phyloP scores from a whole-genome alignment of 306 rosid species.

The Inga oerstediana region DNA sequence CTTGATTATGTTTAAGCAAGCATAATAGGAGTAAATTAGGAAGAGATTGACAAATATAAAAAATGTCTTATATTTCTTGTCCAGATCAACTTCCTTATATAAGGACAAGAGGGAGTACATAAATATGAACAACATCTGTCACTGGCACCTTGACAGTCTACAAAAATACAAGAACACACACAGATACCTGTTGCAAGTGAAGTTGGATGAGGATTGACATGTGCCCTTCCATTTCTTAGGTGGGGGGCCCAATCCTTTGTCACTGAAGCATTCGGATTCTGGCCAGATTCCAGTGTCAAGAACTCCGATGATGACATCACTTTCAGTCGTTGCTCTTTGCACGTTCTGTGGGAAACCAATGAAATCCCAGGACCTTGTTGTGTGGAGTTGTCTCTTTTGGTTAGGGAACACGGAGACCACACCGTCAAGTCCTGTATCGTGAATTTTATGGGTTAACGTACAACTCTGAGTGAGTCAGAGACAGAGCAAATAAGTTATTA shows the following conservation, averaged over 20 bases:
- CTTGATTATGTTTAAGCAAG: too few relatives aligned
- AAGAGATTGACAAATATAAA: too few relatives aligned
- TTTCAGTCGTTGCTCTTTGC: slow-evolving; percentile 31
- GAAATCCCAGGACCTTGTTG: slow-evolving; percentile 70
- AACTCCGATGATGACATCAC: slow-evolving; percentile 50
- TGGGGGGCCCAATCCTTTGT: slow-evolving; percentile 47
- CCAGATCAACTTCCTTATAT: too few relatives aligned
- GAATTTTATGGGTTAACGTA: neutral
- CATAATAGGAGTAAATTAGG: too few relatives aligned
- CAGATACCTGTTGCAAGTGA: slow-evolving; percentile 52
- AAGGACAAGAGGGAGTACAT: neutral
- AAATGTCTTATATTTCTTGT: too few relatives aligned
- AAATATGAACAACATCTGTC: neutral
- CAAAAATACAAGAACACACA: neutral
- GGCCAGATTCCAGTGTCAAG: slow-evolving; percentile 59
- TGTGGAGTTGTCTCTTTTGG: slow-evolving; percentile 37
- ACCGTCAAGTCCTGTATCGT: slow-evolving; percentile 39
- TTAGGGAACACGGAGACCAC: slow-evolving; percentile 61
- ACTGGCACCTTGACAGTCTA: neutral
- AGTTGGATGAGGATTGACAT: slow-evolving; percentile 35
- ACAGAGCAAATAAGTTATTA: neutral
- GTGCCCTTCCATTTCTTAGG: slow-evolving; percentile 68
- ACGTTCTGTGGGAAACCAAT: slow-evolving; percentile 45
- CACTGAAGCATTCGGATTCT: slow-evolving; percentile 50
- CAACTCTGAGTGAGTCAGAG: neutral